Evolutionary conservation across 2,329 filamentous ascomycete species (phyloP).

Genomic region (Raffaelea deltoideospora): DNA sequence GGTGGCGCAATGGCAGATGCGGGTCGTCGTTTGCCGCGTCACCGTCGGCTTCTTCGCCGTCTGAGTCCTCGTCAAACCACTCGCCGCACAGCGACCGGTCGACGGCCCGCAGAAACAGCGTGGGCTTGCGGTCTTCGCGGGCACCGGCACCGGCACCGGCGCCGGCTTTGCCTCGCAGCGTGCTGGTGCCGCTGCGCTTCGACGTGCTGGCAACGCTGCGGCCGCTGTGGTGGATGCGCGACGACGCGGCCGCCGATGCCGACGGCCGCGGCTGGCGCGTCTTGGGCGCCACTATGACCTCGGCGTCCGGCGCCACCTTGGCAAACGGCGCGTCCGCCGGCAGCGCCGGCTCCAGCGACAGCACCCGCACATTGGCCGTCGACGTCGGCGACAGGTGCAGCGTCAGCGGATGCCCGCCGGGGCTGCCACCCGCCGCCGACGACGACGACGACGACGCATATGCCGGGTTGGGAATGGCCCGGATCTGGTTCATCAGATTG

Average conservation of each 20-base stretch:
- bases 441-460: constrained; percentile 38
- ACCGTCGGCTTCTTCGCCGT: neutral
- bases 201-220: constrained; percentile 69
- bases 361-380: constrained; percentile 78
- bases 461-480: constrained; percentile 76
- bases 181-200: constrained; percentile 65
- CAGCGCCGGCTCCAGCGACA: constrained; percentile 64
- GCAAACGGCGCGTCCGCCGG: constrained; percentile 60
- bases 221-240: constrained; percentile 54
- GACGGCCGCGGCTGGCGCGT: constrained; percentile 65
- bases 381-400: constrained; percentile 91
- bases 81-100: constrained; percentile 54
- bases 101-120: constrained; percentile 67
- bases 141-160: constrained; percentile 5
- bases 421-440: too few species aligned
- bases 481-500: constrained; percentile 84
- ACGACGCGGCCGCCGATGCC: constrained; percentile 19
- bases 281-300: constrained; percentile 95
- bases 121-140: constrained; percentile 50
- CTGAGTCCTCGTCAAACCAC: constrained; percentile 60
- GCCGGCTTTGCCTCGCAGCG: constrained; percentile 33
- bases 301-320: constrained; percentile 84
- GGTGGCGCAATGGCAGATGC: too few species aligned
- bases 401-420: constrained; percentile 76
- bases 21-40: too few species aligned